A percentile compares a stretch with the other conserved stretches of the same genome.
These are phyloP conservation scores for Phytophthora uliginosa DNA, from an alignment of 352 stramenopile species.

Conservation along the genomic window DNA sequence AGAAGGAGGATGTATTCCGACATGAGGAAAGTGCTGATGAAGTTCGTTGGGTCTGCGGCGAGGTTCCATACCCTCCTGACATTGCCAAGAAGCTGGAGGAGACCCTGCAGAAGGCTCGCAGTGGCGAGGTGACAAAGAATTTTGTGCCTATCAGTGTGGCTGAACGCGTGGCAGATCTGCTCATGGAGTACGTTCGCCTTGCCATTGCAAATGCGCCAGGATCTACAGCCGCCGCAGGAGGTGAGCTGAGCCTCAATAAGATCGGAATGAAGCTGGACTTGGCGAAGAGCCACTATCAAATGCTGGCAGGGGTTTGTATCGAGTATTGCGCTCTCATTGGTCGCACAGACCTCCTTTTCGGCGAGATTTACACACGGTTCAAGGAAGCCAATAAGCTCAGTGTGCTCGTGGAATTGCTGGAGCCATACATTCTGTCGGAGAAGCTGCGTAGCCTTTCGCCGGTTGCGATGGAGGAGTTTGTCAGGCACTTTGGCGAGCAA, in stretches of 20 bases:
- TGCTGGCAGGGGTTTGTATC: conserved; percentile 97
- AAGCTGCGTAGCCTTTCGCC: conserved; percentile 93
- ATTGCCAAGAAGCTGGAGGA: conserved; percentile 89
- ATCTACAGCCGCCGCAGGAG: conserved; percentile 41
- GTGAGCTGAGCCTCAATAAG: conserved; percentile 60
- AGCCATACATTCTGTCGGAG: conserved; percentile 96
- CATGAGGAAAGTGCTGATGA: conserved; percentile 87
- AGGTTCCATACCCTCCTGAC: conserved; percentile 81
- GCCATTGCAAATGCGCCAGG: conserved; percentile 86
- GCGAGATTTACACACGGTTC: conserved; percentile 90
- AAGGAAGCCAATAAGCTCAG: conserved; percentile 84
- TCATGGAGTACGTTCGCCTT: conserved; percentile 92
- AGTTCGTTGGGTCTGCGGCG: conserved; percentile 86
- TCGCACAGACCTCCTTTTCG: conserved; percentile 87
- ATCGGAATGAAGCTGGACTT: conserved; percentile 89
- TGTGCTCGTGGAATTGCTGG: conserved; percentile 95
- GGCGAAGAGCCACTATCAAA: conserved; percentile 96
- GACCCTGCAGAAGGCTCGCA: conserved; percentile 86
- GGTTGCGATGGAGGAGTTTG: conserved; percentile 94
- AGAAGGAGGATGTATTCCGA: conserved; percentile 90
- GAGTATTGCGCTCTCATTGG: conserved; percentile 95
- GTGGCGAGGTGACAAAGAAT: conserved; percentile 87
- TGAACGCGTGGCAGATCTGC: conserved; percentile 87
- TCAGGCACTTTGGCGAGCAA: conserved; percentile 92
- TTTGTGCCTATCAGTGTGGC: conserved; percentile 92